phyloP scores from a whole-genome alignment of 2,329 filamentous ascomycete genomes.

The Clonostachys rosea region DNA sequence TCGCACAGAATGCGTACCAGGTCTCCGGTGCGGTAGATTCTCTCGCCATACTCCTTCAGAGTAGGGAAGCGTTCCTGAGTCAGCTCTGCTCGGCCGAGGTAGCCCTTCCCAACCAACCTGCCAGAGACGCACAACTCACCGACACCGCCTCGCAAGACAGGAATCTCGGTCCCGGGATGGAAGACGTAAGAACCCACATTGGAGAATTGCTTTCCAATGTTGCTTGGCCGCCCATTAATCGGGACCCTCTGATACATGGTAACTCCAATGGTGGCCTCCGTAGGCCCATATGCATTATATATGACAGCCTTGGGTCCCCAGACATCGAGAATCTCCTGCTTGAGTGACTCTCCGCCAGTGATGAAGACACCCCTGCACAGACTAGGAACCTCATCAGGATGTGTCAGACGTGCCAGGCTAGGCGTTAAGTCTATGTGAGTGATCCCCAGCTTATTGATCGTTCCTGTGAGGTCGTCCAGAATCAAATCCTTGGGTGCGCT shows the following conservation, averaged over 20 bases:
- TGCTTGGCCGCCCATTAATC: constrained; percentile 72
- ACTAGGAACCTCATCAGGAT: constrained; percentile 75
- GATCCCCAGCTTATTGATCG: constrained; percentile 68
- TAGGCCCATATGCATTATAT: constrained; percentile 90
- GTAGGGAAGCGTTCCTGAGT: constrained; percentile 72
- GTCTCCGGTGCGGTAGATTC: constrained; percentile 85
- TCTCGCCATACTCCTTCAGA: constrained; percentile 48
- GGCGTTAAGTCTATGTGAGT: constrained; percentile 92
- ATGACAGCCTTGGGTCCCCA: constrained; percentile 81
- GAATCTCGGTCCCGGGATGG: constrained; percentile 60
- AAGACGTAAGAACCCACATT: constrained; percentile 86
- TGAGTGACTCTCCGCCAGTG: constrained; percentile 83
- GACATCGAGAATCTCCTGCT: constrained; percentile 80
- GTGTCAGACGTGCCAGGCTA: constrained; percentile 73
- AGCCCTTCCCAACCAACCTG: constrained; percentile 83
- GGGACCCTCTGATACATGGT: constrained; percentile 86
- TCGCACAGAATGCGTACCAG: constrained; percentile 78
- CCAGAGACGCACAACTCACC: constrained; percentile 89
- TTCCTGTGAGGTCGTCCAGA: constrained; percentile 73
- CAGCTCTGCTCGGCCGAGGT: constrained; percentile 75
- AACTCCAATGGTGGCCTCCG: constrained; percentile 87
- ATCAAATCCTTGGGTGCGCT: constrained; percentile 80
- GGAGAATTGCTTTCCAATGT: constrained; percentile 81
- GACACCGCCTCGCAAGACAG: constrained; percentile 72
- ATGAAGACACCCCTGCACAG: constrained; percentile 85